Base-by-base conservation (phyloP, 306 rosid species). In the Nissolia schottii region DNA sequence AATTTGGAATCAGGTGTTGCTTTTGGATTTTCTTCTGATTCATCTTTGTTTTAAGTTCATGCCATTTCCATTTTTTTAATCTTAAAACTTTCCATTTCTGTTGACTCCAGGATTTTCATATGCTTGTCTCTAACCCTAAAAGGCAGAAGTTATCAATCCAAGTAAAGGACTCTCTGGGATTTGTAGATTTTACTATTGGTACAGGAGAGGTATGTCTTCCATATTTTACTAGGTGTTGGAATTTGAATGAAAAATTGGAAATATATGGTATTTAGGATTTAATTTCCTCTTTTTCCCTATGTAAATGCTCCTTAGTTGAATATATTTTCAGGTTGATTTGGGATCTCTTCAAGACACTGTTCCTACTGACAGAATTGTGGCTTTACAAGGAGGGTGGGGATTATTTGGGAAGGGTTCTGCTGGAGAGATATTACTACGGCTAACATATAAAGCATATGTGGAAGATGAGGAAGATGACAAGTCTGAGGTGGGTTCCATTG, bases 391-490 rank as follows among this genome's bases (percentile, higher is more conserved):
- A 48, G 96, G 97, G 37, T 91, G 90, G 96, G 89, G 93, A 51
- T 54, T 88, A 41, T 86, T 91, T 29, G 83, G 89, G 46, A 89
- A 80, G 70, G 78, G 91, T 15, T 91, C 95, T 40, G 84, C 90
- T 22, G 99, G 99, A 74, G 99, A 95, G 83, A 85, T 95, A 73
- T 87, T 95, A 55, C 89, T 95, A 43, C 84, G 99, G 69, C 78
- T 95, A 78, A 95, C 99, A 12, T 95, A 95, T 83, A 95, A 91
- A 82, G 97, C 99, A 37, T 95, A 95, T 70, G 99, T 95, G 35
- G 99, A 95, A 83, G 99, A 95, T 75, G 99, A 95, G 77, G 99
- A 91, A 79, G 99, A 95, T 76, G 99, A 95, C 75, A 91, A 64
- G 82, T 55, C 83, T 20, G 67, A 24, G 64, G 49, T 68, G 45